Conservation (phyloP, 257 asterid genomes). For the Solanum piurae region DNA sequence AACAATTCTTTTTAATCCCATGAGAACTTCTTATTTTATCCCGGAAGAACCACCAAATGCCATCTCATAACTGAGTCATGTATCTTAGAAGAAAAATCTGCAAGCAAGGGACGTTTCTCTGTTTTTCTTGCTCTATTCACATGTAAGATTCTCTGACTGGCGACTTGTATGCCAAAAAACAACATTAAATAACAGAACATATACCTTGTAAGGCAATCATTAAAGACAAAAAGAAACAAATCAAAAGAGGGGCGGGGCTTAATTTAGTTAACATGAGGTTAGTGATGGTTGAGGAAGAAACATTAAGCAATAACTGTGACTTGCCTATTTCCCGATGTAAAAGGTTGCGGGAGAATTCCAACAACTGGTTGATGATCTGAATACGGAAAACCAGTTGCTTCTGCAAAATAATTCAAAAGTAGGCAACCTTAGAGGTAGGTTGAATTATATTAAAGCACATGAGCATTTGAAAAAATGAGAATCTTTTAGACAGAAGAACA, state of each 20-base stretch:
- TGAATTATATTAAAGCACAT: neutral
- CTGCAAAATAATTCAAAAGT: conserved; percentile 24
- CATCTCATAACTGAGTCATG: neutral
- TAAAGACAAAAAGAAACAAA: neutral
- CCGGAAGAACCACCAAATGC: neutral
- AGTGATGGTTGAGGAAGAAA: neutral
- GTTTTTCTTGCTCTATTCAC: neutral
- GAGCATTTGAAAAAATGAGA: neutral
- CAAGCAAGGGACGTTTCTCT: neutral
- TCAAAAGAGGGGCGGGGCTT: neutral
- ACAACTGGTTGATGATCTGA: conserved; percentile 51
- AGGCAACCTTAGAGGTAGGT: neutral
- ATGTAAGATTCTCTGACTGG: neutral
- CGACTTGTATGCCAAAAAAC: neutral
- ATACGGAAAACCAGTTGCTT: conserved; percentile 41
- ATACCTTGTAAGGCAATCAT: neutral
- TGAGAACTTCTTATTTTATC: neutral
- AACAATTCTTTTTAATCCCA: neutral
- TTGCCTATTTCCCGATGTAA: conserved; percentile 83
- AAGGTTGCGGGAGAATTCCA: conserved; percentile 84
- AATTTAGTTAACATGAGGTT: neutral
- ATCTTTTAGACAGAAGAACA: neutral
- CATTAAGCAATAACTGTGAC: conserved; percentile 17
- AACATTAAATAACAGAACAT: neutral
- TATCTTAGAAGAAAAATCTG: neutral